Percentiles rank a stretch among this genome's conserved stretches.
Conservation (phyloP, 768 basidiomycete genomes). For the Pilatotrama ljubarskyi region DNA sequence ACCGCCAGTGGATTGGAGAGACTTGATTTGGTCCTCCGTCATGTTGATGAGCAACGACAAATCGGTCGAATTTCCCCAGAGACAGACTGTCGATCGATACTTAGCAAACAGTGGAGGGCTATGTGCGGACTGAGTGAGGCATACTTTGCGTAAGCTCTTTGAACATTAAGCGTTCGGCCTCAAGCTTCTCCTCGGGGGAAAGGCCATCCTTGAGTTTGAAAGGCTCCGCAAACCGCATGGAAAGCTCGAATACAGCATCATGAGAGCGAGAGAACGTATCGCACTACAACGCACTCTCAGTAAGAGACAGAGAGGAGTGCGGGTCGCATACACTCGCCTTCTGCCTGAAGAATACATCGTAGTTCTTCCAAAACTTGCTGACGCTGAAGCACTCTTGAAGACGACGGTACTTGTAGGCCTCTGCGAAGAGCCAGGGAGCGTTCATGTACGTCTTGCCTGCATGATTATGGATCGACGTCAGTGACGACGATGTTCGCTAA, state of each 20-base stretch:
- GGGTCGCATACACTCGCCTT: slow-evolving; percentile 51
- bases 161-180: slow-evolving; percentile 84
- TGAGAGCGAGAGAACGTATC: slow-evolving; percentile 93
- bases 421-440: slow-evolving; percentile 95
- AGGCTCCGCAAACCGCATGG: slow-evolving; percentile 87
- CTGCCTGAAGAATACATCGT: slow-evolving; percentile 95
- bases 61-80: slow-evolving; percentile 98
- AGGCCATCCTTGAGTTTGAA: slow-evolving; percentile 61
- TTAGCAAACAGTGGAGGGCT: background rate
- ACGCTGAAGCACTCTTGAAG: slow-evolving; percentile 92
- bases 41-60: slow-evolving; percentile 94
- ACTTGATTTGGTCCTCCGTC: slow-evolving; percentile 96
- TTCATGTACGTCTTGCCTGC: slow-evolving; percentile 90
- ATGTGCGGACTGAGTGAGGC: slow-evolving; percentile 15
- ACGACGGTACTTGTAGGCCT: slow-evolving; percentile 91
- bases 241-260: slow-evolving; percentile 92
- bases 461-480: background rate
- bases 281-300: slow-evolving; percentile 49
- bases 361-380: slow-evolving; percentile 85
- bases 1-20: slow-evolving; percentile 95
- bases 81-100: slow-evolving; percentile 59
- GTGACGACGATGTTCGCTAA: background rate
- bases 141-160: slow-evolving; percentile 87
- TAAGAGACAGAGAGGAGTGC: background rate
- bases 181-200: slow-evolving; percentile 55